A percentile compares a stretch with the other conserved stretches of the same genome.
These are phyloP conservation scores for Urostyla sp. DNA, from an alignment of 73 alveolate species.

Conservation along the genomic window DNA sequence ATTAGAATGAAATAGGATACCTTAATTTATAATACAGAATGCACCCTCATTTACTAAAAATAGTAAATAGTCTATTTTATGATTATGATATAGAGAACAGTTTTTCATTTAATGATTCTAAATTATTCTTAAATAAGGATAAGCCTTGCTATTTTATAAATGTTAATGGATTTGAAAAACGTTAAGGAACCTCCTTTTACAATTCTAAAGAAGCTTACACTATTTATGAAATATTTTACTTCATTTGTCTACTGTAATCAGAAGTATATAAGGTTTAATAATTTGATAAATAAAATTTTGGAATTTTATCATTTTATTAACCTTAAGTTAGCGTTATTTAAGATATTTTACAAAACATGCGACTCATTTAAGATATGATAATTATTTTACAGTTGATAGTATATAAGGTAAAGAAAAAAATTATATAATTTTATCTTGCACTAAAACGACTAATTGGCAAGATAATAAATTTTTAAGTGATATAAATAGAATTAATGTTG, in stretches of 20 bases:
- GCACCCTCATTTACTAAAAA: not conserved
- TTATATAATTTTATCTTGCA: not conserved
- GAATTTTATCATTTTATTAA: constrained; percentile 1
- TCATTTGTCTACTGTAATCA: too few species aligned
- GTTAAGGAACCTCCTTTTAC: constrained; percentile 2
- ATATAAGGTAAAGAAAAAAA: constrained; percentile 21
- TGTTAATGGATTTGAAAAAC: not conserved
- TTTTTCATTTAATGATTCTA: not conserved
- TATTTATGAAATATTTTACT: not conserved
- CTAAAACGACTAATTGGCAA: not conserved
- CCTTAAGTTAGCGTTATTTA: not conserved
- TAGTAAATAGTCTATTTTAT: not conserved
- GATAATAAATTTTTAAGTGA: not conserved
- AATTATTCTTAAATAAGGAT: not conserved
- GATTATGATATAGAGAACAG: not conserved
- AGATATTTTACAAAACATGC: too few species aligned
- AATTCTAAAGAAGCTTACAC: not conserved
- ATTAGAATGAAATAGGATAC: not conserved
- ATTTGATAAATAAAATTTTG: not conserved
- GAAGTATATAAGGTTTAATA: not conserved
- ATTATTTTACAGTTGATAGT: not conserved
- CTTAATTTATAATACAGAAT: not conserved
- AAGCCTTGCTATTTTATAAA: not conserved
- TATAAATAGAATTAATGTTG: constrained; percentile 79
- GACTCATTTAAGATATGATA: too few species aligned